These are phyloP conservation scores for Acer campestre DNA, from an alignment of 345 rosid genomes.

Conservation along the genomic window DNA sequence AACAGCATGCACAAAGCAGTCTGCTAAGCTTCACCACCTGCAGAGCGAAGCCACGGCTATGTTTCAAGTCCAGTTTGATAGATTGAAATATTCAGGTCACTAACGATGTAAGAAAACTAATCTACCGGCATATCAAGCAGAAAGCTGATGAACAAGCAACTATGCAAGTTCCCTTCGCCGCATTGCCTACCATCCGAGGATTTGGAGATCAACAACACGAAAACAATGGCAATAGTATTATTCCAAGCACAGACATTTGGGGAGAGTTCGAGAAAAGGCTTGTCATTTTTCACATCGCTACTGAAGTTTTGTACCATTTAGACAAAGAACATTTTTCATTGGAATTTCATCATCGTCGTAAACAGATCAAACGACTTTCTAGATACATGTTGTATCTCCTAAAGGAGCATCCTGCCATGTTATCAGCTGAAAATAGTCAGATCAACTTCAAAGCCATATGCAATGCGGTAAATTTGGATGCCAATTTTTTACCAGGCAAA, in stretches of 20 bases:
- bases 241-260: no score
- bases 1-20: no score
- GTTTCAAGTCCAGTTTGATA: no score
- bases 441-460: not conserved
- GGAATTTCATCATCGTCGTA: not conserved
- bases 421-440: not conserved
- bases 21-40: no score
- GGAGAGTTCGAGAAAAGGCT: conserved; percentile 5
- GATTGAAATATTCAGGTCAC: not conserved
- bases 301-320: not conserved
- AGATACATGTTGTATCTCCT: conserved; percentile 20
- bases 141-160: not conserved
- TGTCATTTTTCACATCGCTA: conserved; percentile 20
- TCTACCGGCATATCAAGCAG: not conserved
- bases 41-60: no score
- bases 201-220: no score
- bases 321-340: no score
- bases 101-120: not conserved
- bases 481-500: no score
- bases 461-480: no score
- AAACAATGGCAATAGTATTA: no score
- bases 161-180: not conserved
- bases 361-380: conserved; percentile 5
- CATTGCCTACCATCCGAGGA: no score
- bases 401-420: conserved; percentile 6